phyloP scores from a whole-genome alignment of 805 yeast species.

The Candida montana region DNA sequence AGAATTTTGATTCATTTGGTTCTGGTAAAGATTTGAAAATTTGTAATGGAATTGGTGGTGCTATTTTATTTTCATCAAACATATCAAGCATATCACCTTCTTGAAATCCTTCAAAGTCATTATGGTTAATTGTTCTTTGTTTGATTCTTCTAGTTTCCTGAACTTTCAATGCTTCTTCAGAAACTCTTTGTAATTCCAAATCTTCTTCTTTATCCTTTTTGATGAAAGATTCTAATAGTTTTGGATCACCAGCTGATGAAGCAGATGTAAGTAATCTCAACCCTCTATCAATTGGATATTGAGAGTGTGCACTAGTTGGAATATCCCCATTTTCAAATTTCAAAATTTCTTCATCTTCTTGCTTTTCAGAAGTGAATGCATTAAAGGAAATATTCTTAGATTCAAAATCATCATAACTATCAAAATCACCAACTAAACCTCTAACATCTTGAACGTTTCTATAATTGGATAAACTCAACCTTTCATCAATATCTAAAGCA shows the following conservation, averaged over 20 bases:
- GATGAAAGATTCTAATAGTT: not conserved
- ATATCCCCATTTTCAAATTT: too few relatives aligned
- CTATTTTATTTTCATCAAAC: not conserved
- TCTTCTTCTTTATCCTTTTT: not conserved
- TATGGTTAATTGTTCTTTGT: slow-evolving; percentile 13
- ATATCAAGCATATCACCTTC: slow-evolving; percentile 4
- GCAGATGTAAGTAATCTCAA: slow-evolving; percentile 16
- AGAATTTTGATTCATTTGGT: not conserved
- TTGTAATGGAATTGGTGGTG: not conserved
- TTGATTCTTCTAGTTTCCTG: slow-evolving; percentile 5
- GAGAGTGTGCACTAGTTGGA: not conserved
- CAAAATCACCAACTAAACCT: not conserved
- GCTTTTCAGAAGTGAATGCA: too few relatives aligned
- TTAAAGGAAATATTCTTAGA: not conserved
- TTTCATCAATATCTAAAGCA: not conserved
- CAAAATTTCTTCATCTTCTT: too few relatives aligned
- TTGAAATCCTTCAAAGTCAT: slow-evolving; percentile 12
- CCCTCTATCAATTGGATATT: slow-evolving; percentile 3
- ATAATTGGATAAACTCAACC: not conserved
- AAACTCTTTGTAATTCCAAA: not conserved
- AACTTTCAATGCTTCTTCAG: not conserved
- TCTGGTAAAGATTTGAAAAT: not conserved
- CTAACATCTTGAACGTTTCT: not conserved
- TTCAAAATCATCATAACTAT: slow-evolving; percentile 1
- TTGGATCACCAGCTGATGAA: slow-evolving; percentile 9